Conservation (phyloP, 1,139 yeast genomes). For the Hemisphaericaspora lyxosophila region DNA sequence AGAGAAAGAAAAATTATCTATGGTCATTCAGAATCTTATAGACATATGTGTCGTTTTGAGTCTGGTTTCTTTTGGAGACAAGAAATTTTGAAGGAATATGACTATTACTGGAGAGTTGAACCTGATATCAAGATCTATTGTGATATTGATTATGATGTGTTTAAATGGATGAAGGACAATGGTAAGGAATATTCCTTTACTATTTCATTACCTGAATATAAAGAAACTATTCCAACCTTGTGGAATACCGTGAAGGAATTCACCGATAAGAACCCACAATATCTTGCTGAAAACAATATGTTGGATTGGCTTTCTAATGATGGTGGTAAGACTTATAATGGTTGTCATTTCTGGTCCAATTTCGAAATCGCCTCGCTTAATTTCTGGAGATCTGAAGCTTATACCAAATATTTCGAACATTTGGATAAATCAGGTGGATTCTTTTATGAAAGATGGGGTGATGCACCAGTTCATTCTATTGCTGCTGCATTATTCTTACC, state of each 20-base stretch:
- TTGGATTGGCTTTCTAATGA: conserved; percentile 73
- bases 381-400: conserved; percentile 74
- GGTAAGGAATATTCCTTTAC: conserved; percentile 76
- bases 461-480: conserved; percentile 86
- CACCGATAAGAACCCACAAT: conserved; percentile 62
- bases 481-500: conserved; percentile 78
- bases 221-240: conserved; percentile 73
- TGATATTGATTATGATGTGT: conserved; percentile 79
- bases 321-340: conserved; percentile 65
- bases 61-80: conserved; percentile 89
- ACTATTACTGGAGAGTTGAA: conserved; percentile 94
- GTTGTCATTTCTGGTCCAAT: conserved; percentile 89
- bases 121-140: conserved; percentile 79
- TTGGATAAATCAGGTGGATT: conserved; percentile 83
- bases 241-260: conserved; percentile 79
- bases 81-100: conserved; percentile 66
- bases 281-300: conserved; percentile 63
- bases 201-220: conserved; percentile 80
- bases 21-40: conserved; percentile 60
- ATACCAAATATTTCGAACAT: conserved; percentile 63
- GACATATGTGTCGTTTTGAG: conserved; percentile 92
- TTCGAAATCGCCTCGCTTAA: conserved; percentile 76
- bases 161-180: conserved; percentile 77
- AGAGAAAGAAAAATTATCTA: conserved; percentile 54
- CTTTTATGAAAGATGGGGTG: conserved; percentile 93